phyloP scores from a whole-genome alignment of 1,139 yeast species.

The Spathaspora sp. region DNA sequence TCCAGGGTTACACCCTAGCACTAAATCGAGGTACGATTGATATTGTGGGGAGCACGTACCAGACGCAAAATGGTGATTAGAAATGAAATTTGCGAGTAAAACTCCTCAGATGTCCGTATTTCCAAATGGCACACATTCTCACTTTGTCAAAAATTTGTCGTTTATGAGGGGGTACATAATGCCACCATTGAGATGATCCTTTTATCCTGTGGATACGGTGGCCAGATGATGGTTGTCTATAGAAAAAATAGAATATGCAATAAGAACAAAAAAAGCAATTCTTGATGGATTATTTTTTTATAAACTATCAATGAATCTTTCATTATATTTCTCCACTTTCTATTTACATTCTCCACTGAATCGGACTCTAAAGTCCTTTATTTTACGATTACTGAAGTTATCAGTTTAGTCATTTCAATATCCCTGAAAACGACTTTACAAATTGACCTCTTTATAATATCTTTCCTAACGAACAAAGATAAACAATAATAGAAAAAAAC shows the following conservation, averaged over 20 bases:
- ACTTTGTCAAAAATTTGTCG: background rate
- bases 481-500: background rate
- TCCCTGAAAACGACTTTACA: background rate
- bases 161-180: background rate
- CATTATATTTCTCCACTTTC: conserved; percentile 1
- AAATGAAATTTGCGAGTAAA: background rate
- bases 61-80: background rate
- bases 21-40: background rate
- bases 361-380: background rate
- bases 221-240: background rate
- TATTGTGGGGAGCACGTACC: background rate
- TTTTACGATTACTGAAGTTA: background rate
- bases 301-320: background rate
- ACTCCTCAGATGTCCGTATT: background rate
- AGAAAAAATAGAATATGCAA: background rate
- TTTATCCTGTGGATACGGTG: background rate
- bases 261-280: background rate
- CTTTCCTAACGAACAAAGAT: too few species aligned
- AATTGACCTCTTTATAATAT: background rate
- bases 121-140: background rate
- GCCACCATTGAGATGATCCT: background rate
- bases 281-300: background rate
- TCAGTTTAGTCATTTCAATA: too few species aligned
- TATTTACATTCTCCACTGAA: background rate
- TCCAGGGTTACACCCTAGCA: background rate